Base-by-base conservation (phyloP, 805 yeast species). In the Zygotorulaspora florentina region DNA sequence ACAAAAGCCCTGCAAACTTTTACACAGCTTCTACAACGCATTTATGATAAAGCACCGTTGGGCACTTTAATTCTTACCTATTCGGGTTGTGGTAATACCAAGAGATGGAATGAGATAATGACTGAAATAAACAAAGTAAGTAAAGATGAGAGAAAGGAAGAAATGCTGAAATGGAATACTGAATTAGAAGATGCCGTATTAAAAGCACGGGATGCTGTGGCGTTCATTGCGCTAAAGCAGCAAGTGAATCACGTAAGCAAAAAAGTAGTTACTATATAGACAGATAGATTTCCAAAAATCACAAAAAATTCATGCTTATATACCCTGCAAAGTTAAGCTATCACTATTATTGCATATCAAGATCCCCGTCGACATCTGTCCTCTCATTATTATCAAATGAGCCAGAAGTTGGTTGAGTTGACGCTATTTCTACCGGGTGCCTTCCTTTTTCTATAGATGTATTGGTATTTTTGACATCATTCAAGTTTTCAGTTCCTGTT, bases 71-170 rank as follows among this genome's bases (percentile, higher is more conserved):
- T 90, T 12, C 67, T 87, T 1, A 57, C 88, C 1, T 70, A 79
- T 54, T 73, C 87, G 0, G 87, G 86, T 1, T 68, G 76, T 41
- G 87, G 88, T 9, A 79, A 81, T 55, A 77, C 81, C 2, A 62
- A 73, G 8, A 74, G 71, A 40, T 62, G 62, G 60, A 53, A 51
- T 20, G 59, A 64, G 52, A 68, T 80, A 66, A 64, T 65, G 42
- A 45, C 45, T 10, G 61, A 65, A 39, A 65, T 87, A 35, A 76
- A 75, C 40, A 58, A 59, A 9, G 53, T 73, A 26, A 72, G 73
- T 50, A 66, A 71, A 39, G 64, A 48, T 59, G 67, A 47, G 69
- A 61, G 69, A 68, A 42, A 66, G 64, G 28, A 68, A 61, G 48
- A 73, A 69, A 50, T 78, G 57, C 72, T 70, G 27, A 67, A 69